Conservation (phyloP, 2,329 filamentous ascomycete species). For the Colletotrichum navitas region DNA sequence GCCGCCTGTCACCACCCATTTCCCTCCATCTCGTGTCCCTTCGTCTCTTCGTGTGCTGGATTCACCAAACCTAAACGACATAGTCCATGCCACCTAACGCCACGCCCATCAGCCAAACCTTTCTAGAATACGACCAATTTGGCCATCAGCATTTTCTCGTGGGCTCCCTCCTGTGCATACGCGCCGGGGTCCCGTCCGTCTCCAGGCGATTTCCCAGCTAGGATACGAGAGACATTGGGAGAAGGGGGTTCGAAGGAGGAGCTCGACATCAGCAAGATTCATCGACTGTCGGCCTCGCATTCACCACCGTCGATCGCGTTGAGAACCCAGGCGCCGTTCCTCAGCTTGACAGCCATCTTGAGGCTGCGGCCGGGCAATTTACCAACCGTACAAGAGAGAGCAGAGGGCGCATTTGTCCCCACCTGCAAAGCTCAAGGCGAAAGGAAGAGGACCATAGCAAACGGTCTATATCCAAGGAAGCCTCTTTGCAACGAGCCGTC, state of each 20-base stretch:
- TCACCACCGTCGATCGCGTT: constrained; percentile 7
- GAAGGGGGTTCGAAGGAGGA: constrained; percentile 44
- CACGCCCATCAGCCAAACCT: constrained; percentile 47
- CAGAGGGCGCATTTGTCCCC: not conserved
- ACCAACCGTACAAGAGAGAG: not conserved
- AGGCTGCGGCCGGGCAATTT: not conserved
- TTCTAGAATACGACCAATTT: constrained; percentile 52
- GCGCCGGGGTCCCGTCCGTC: constrained; percentile 51
- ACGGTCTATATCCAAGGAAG: not conserved
- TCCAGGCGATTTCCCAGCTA: constrained; percentile 46
- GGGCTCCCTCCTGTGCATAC: constrained; percentile 52
- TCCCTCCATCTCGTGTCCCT: constrained; percentile 45
- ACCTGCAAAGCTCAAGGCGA: not conserved
- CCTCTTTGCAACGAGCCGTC: not conserved
- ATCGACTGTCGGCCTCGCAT: not conserved
- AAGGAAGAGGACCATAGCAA: not conserved
- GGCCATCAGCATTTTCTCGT: constrained; percentile 49
- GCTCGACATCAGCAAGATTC: not conserved
- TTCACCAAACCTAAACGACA: constrained; percentile 58
- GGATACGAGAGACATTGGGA: constrained; percentile 43
- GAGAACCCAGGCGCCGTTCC: not conserved
- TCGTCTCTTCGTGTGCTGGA: constrained; percentile 55
- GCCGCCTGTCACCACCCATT: constrained; percentile 36
- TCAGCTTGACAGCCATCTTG: not conserved
- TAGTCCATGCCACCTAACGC: constrained; percentile 57